Conservation (phyloP, 192 early-diverging fungal species). For the Linderina pennispora region DNA sequence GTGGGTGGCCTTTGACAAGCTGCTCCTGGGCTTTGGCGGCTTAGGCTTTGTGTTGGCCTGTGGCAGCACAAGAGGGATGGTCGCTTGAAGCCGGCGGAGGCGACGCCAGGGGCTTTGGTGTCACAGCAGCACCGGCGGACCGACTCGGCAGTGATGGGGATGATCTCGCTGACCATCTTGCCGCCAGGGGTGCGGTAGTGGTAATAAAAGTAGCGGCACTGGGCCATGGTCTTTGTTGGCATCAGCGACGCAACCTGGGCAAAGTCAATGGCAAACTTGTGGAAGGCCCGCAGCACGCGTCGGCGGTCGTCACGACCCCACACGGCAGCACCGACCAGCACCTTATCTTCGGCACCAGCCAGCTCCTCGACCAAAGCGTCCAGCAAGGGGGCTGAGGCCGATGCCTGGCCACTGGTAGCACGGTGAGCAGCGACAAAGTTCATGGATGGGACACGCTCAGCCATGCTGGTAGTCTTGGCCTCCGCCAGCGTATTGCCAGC, state of each 20-base stretch:
- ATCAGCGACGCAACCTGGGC: constrained; percentile 61
- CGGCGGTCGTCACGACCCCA: constrained; percentile 53
- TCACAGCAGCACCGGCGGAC: constrained; percentile 1
- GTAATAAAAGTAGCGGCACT: constrained; percentile 75
- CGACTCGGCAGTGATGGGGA: too few relatives aligned
- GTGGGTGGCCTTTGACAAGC: too few relatives aligned
- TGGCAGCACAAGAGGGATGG: too few relatives aligned
- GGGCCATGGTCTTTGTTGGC: constrained; percentile 69
- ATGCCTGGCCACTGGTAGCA: neutral
- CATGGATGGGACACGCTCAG: neutral
- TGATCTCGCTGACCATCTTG: constrained; percentile 17
- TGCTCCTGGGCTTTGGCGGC: too few relatives aligned
- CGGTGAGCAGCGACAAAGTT: neutral
- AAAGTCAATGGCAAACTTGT: constrained; percentile 65
- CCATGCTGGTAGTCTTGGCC: neutral
- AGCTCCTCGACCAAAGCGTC: constrained; percentile 15
- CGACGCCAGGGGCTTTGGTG: neutral
- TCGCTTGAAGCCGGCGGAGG: neutral
- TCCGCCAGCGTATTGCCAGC: constrained; percentile 1
- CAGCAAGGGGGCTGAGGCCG: neutral
- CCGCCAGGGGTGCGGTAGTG: constrained; percentile 57
- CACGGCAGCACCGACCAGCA: constrained; percentile 32
- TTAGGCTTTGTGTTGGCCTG: too few relatives aligned
- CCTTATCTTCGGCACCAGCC: constrained; percentile 16
- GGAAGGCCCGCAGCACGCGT: constrained; percentile 57